A percentile compares a stretch with the other conserved stretches of the same genome.
phyloP scores from a whole-genome alignment of 2,329 filamentous ascomycete genomes.

The Knufia fluminis region DNA sequence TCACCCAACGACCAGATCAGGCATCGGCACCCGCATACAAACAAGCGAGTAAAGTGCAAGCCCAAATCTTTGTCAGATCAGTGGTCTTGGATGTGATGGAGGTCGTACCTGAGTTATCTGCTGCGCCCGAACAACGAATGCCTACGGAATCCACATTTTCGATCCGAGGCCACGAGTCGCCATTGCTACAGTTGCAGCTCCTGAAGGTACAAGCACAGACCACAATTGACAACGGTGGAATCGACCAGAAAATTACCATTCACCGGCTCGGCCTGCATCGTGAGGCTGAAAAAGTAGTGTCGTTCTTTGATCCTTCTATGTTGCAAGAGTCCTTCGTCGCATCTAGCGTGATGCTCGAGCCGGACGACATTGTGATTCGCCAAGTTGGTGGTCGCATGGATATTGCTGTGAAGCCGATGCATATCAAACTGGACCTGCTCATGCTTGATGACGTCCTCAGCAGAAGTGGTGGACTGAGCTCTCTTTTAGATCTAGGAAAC shows the following conservation, averaged over 20 bases:
- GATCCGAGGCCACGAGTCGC: not conserved
- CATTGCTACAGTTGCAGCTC: slow-evolving; percentile 5
- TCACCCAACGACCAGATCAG: not conserved
- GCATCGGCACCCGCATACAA: not conserved
- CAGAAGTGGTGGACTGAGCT: slow-evolving; percentile 85
- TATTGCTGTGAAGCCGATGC: slow-evolving; percentile 66
- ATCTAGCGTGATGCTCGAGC: slow-evolving; percentile 21
- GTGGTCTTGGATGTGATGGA: slow-evolving; percentile 5
- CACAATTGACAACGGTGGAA: not conserved
- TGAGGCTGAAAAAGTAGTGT: slow-evolving; percentile 37
- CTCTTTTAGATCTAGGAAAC: slow-evolving; percentile 76
- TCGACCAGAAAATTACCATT: slow-evolving; percentile 2
- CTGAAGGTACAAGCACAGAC: not conserved
- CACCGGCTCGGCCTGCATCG: slow-evolving; percentile 4
- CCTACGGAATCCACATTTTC: slow-evolving; percentile 8
- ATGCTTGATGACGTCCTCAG: slow-evolving; percentile 76
- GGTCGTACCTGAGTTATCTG: not conserved
- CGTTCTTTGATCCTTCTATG: slow-evolving; percentile 36
- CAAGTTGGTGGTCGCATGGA: slow-evolving; percentile 36
- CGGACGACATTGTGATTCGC: slow-evolving; percentile 17
- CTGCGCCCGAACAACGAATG: not conserved
- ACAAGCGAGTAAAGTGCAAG: not conserved
- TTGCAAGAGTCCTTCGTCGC: slow-evolving; percentile 10
- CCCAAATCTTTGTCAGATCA: not conserved
- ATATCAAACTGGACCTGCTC: slow-evolving; percentile 66